Percentiles rank a stretch among this genome's conserved stretches.
Evolutionary conservation across 2,329 filamentous ascomycete species (phyloP).

Genomic region (Diaporthe eres): DNA sequence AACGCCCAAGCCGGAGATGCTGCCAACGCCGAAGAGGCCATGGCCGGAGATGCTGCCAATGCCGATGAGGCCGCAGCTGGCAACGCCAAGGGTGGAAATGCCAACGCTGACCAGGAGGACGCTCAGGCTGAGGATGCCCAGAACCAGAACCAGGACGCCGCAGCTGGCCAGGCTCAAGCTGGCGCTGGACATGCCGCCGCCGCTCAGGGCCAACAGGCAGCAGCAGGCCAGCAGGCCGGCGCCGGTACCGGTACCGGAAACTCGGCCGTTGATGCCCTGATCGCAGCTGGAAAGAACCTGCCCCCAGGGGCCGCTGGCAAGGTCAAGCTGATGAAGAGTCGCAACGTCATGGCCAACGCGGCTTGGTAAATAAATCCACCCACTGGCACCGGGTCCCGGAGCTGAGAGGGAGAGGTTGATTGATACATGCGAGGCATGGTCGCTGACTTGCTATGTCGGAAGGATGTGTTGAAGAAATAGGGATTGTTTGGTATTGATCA

Average conservation of each 20-base stretch:
- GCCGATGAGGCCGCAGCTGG: not conserved
- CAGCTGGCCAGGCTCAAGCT: slow-evolving; percentile 1
- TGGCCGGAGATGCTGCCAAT: too few species aligned
- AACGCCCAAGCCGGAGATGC: not conserved
- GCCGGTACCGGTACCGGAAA: not conserved
- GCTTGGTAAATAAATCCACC: not conserved
- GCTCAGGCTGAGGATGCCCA: not conserved
- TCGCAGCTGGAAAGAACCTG: slow-evolving; percentile 11
- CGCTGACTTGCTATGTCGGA: too few species aligned
- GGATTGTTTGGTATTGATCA: not conserved
- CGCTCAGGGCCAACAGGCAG: not conserved
- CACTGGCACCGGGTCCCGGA: not conserved
- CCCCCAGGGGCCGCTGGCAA: slow-evolving; percentile 10
- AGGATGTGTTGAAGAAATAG: not conserved
- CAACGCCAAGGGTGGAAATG: not conserved
- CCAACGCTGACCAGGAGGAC: too few species aligned
- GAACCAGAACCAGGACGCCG: not conserved
- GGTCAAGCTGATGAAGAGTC: slow-evolving; percentile 20
- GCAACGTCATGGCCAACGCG: slow-evolving; percentile 20
- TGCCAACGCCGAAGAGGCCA: not conserved
- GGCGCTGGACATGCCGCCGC: not conserved
- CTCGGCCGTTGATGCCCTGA: slow-evolving; percentile 16
- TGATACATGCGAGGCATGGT: not conserved
- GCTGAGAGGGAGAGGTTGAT: not conserved
- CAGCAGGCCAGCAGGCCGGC: not conserved